Evolutionary conservation across 345 rosid species (phyloP), one percentile per base, ranked within the genome.

Genomic region (Salix arbutifolia): DNA sequence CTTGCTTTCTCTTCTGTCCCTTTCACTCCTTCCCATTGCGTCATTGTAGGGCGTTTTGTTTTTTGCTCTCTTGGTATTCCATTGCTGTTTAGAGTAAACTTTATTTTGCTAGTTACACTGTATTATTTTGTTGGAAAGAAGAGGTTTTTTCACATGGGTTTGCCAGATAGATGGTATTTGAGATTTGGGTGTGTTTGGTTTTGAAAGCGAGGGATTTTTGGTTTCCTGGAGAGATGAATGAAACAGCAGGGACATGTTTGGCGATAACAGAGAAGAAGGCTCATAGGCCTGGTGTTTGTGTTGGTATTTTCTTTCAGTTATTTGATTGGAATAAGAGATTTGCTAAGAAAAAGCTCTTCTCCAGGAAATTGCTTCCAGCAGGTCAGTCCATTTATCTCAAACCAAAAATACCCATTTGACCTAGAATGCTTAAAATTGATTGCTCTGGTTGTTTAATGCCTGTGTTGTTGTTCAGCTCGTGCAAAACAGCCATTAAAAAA

Each of bases 271-370:
- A 96, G 89, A 93, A 90, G 76, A 77, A 81, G 74, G 81, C 91
- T 68, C 85, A 88, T 64, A 85, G 90, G 23, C 83, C 90, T 8
- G 90, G 98, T 67, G 98, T 97, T 28, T 96, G 99, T 64, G 97
- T 83, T 13, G 99, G 97, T 31, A 88, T 96, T 80, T 93, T 96
- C 90, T 91, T 92, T 60, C 96, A 92, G 84, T 89, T 96, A 75
- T 87, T 93, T 30, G 96, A 93, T 70, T 92, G 99, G 99, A 94
- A 96, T 79, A 79, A 94, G 40, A 83, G 92, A 62, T 86, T 93
- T 69, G 90, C 95, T 37, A 92, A 96, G 90, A 96, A 81, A 86
- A 91, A 91, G 78, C 88, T 93, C 76, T 93, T 91, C 83, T 87
- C 94, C 60, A 87, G 82, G 71, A 93, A 90, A 86, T 74, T 92